Base-by-base conservation (phyloP, 2,329 filamentous ascomycete genomes). In the Exophiala spinifera region DNA sequence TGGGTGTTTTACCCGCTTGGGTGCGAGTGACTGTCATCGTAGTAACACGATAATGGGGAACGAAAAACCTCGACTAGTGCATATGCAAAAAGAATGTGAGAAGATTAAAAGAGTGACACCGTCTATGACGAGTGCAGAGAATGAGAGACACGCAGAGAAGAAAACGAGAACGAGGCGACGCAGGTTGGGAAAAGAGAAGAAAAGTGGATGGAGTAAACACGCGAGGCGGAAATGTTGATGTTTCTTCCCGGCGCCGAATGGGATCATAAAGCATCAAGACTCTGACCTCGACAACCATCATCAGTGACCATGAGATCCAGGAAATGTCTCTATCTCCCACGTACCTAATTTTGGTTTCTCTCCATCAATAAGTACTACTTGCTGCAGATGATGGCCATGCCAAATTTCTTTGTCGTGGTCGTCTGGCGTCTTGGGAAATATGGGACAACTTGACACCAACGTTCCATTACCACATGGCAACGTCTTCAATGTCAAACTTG, bases 1-100 rank as follows among this genome's bases (percentile, higher is more conserved):
- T 77, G 59, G 76, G 76, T 56, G 76, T 77, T 65, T 75, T 76
- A 61, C 76, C 76, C 61, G 76, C 74, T 66, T 79, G 75, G 40
- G 76, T 79, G 54, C 77, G 75, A 49, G 76, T 79, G 49, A 76
- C 61, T 48, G 71, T 74, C 75, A 77, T 77, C 1, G 11, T 52
- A 15, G 36, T 48, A 51, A 4, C 46, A 56, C 36, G 14, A 45
- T 44, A 25, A 25, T 25, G 23, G 7, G 28, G 21, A 44, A 44
- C 10, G 21, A 13, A 25, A 13, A 2, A n/a, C 14, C 19, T 23
- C 13, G 10, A 44, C 19, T 44, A 44, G 28, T 25, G 21, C 28
- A 44, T 39, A 2, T 6, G 36, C 11, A n/a, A 39, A 31, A 31
- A 31, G 28, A 31, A 11, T 31, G 28, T 31, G 28, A 11, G 10